Percentiles rank a stretch among this genome's conserved stretches.
Evolutionary conservation across 169 alveolate genomes (phyloP).

Genomic region (Neospora caninum): DNA sequence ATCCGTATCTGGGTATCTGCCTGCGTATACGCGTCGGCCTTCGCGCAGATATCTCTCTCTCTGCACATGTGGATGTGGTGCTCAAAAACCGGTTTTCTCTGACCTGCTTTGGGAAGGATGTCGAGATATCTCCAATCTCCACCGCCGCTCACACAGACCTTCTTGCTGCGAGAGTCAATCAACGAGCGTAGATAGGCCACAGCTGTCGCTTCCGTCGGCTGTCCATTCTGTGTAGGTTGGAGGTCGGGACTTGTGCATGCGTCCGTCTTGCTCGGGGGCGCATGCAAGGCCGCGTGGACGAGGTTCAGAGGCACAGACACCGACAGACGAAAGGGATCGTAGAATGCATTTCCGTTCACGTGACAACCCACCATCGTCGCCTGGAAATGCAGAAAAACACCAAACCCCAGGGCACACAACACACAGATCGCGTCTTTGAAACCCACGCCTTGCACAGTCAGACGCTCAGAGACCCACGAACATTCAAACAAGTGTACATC

Average conservation of each 20-base stretch:
- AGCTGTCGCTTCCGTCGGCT: background rate
- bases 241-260: background rate
- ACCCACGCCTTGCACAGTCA: too few relatives aligned
- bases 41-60: background rate
- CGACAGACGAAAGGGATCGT: constrained; percentile 74
- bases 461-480: too few relatives aligned
- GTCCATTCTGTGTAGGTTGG: background rate
- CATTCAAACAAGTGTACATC: too few relatives aligned
- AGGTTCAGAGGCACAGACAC: constrained; percentile 57
- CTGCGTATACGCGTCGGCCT: background rate
- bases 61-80: background rate
- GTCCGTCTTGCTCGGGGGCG: background rate
- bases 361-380: constrained; percentile 50
- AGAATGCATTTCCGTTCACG: constrained; percentile 71
- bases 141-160: constrained; percentile 50
- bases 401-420: background rate
- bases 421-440: too few relatives aligned
- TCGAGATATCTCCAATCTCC: constrained; percentile 54
- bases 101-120: constrained; percentile 38
- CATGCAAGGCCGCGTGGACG: background rate
- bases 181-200: background rate
- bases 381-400: background rate
- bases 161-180: background rate
- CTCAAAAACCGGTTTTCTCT: background rate
- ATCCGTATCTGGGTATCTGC: background rate